A percentile compares a stretch with the other conserved stretches of the same genome.
These are phyloP conservation scores for Sequoiadendron giganteum DNA, from an alignment of 75 land plant species.

Conservation along the genomic window DNA sequence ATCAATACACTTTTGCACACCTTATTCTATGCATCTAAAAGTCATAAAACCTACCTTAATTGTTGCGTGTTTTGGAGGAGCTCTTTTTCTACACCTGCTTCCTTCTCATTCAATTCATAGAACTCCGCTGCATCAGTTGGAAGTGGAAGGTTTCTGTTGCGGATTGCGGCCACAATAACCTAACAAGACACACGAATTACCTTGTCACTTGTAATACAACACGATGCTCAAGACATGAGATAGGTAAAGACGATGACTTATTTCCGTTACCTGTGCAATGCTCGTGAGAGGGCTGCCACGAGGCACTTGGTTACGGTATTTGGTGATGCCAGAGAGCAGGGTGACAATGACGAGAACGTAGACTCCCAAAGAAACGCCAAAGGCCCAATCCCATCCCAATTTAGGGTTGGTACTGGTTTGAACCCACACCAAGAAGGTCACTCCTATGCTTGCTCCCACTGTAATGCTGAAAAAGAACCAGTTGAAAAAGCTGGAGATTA, in stretches of 20 bases:
- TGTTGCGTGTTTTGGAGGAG: neutral
- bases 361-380: constrained; percentile 28
- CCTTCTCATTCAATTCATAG: neutral
- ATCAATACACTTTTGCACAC: too few species aligned
- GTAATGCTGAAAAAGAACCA: constrained; percentile 36
- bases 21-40: too few species aligned
- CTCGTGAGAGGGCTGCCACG: constrained; percentile 48
- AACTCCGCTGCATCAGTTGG: neutral
- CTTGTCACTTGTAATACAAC: too few species aligned
- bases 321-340: neutral
- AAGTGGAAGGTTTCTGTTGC: neutral
- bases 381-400: constrained; percentile 44
- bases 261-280: constrained; percentile 26
- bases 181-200: neutral
- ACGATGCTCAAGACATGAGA: too few species aligned
- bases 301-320: constrained; percentile 29
- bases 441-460: constrained; percentile 39
- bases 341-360: constrained; percentile 23
- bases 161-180: neutral
- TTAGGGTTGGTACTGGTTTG: constrained; percentile 23
- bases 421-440: constrained; percentile 56
- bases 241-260: neutral
- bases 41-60: neutral
- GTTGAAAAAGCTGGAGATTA: constrained; percentile 55
- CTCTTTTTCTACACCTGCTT: neutral